Base-by-base conservation (phyloP, 2,329 filamentous ascomycete genomes). In the Sporothrix schenckii region DNA sequence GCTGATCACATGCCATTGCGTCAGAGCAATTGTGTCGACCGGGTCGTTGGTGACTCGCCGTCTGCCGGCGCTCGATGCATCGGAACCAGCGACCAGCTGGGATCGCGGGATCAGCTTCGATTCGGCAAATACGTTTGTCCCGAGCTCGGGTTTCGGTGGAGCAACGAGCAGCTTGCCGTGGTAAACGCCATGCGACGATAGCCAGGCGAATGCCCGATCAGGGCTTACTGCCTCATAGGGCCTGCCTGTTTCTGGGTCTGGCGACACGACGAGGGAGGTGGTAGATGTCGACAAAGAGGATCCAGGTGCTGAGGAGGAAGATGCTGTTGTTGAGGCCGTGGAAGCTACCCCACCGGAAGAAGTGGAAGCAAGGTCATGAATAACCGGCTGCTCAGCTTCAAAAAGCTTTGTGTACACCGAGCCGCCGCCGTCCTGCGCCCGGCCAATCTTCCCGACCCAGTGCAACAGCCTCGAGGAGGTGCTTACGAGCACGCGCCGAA, bases 1-100 rank as follows among this genome's bases (percentile, higher is more conserved):
- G 73, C 90, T 88, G 27, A 99, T 80, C 66, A 97, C 89, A 78
- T 99, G 95, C 91, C 95, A 99, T 77, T 97, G 93, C 6, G 94
- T 97, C 73, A 99, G 82, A 0, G 91, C 89, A 78, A 97, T 90
- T 0, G 92, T 92, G 53, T 90, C 88, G 52, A 97, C 89, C 1
- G 88, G 85, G 72, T 96, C 92, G 68, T 91, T 86, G 0, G 88
- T 84, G 49, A 89, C 80, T 72, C 88, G 90, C 72, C 85, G 87
- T 30, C 90, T 90, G 72, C 87, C 86, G 2, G 63, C 82, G 10
- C 87, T 86, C 1, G 88, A 81, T 7, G 87, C 86, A 72, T 93
- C 89, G 0, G 88, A 58, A 16, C 71, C 72, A 2, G 88, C 85
- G 1, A 92, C 88, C 54, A 98, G 86, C 71, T 93, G 89, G 0